Conservation (phyloP, 345 rosid species). For the Eucalyptus viminalis region DNA sequence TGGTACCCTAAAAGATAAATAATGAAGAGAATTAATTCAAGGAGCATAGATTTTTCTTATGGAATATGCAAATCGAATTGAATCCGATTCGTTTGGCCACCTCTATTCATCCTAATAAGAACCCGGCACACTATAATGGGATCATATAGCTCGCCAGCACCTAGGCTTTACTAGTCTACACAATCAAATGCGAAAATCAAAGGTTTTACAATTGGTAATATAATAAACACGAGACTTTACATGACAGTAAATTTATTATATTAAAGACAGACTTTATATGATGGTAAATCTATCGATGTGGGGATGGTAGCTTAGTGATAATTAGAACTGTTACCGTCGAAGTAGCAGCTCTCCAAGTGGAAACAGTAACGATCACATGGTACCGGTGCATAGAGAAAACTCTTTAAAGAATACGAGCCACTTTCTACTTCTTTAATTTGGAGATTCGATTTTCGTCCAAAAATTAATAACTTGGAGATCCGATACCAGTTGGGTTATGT, state of each 20-base stretch:
- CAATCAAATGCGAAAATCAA: background rate
- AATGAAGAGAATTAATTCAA: too few species aligned
- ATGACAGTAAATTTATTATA: background rate
- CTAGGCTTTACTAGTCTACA: background rate
- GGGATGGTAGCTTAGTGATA: background rate
- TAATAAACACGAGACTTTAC: background rate
- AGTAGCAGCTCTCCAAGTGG: too few species aligned
- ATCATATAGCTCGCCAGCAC: background rate
- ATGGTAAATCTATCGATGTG: background rate
- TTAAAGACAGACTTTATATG: background rate
- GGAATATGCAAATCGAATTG: background rate
- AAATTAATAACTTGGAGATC: too few species aligned
- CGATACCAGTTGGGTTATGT: too few species aligned
- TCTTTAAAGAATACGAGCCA: background rate
- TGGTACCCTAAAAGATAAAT: background rate
- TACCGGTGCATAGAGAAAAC: background rate
- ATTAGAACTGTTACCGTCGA: too few species aligned
- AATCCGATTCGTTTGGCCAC: background rate
- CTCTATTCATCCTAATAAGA: background rate
- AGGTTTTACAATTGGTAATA: background rate
- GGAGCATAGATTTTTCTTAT: background rate
- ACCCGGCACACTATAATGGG: background rate
- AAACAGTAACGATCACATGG: background rate
- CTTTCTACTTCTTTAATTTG: background rate
- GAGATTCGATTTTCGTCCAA: too few species aligned